phyloP scores from a whole-genome alignment of 345 rosid species.

The Eucalyptus sideroxylon region DNA sequence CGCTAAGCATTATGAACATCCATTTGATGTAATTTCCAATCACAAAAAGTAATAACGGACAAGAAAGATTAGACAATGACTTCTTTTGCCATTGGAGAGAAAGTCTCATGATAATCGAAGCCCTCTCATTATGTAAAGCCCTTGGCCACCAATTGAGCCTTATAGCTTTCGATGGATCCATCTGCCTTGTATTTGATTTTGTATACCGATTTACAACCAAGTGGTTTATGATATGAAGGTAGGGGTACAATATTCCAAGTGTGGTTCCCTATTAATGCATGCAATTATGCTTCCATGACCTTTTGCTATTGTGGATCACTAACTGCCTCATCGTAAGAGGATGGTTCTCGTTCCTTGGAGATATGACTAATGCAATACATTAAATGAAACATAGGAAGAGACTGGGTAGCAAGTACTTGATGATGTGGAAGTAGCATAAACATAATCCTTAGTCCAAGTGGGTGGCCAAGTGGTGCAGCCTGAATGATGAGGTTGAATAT shows the following conservation, averaged over 20 bases:
- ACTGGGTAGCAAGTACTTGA: background rate
- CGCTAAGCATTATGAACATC: too few species aligned
- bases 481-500: background rate
- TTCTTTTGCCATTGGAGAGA: background rate
- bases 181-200: background rate
- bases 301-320: background rate
- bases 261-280: too few species aligned
- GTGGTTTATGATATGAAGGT: background rate
- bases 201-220: background rate
- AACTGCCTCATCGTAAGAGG: background rate
- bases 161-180: background rate
- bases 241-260: background rate
- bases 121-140: background rate
- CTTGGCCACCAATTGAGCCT: background rate
- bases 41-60: too few species aligned
- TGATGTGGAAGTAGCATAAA: background rate
- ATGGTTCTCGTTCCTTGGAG: background rate
- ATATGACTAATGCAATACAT: background rate
- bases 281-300: background rate
- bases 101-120: background rate
- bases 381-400: background rate
- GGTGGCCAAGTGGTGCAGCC: background rate
- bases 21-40: too few species aligned
- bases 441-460: background rate
- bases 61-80: too few species aligned